Base-by-base conservation (phyloP, 2,329 filamentous ascomycete species). In the Alternaria triticina region DNA sequence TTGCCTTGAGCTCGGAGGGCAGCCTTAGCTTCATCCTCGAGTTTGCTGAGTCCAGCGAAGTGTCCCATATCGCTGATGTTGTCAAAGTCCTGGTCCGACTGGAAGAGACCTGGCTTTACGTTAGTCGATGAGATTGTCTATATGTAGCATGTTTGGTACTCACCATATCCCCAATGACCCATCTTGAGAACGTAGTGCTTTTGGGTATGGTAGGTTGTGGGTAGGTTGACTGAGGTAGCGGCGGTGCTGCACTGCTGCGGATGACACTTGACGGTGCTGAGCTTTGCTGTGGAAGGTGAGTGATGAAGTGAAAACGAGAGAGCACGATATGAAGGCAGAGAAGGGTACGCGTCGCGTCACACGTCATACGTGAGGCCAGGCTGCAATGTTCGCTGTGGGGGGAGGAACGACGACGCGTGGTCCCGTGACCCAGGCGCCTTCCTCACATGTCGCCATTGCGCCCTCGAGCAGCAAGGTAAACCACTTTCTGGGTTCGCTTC, bases 31-130 rank as follows among this genome's bases (percentile, higher is more conserved):
- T n/a, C n/a, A n/a, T n/a, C n/a, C n/a, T n/a, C n/a, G n/a, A n/a
- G n/a, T n/a, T n/a, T n/a, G n/a, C n/a, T n/a, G n/a, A n/a, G n/a
- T 33, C 25, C 25, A 27, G 25, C 25, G 25, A 27, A 27, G 25
- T 27, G 25, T 27, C 25, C 27, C 27, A 28, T 28, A 28, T 28
- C 27, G 27, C 27, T 11, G 27, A 28, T 11, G 27, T 28, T 28
- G 25, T 72, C 70, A 11, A 69, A 61, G 51, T 74, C 69, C 15
- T 72, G 61, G 47, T 72, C 70, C 1, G 66, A 69, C 40, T 72
- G 63, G 56, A 72, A 73, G 36, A 73, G 71, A 51, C 61, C 69
- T 73, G 30, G 6, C 5, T 6, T 27, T 2, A 7, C 20, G 15
- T 59, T 44, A 43, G 25, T 7, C 13, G 13, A 27, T 64, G 3